Evolutionary conservation across 2,329 filamentous ascomycete genomes (phyloP), one percentile per base, ranked within the genome.

Genomic region (Talaromyces sp.): DNA sequence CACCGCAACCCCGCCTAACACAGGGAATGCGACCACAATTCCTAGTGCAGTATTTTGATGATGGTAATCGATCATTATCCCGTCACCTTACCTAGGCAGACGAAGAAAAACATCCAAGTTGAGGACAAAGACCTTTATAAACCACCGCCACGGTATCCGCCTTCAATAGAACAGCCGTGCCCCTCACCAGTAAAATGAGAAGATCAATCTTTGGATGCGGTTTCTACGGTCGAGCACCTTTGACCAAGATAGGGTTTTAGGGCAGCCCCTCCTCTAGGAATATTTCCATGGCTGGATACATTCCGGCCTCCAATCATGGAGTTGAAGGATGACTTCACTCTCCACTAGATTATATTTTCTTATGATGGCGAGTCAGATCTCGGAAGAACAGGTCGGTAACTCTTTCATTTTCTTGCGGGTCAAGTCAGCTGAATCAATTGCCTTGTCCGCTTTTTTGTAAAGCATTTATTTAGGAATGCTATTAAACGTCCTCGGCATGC

Each of bases 31-130:
- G 30, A 65, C 52, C 8, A 65, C 50, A 13, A 69, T 39, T 4
- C 57, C 65, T 29, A 69, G 52, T 10, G 63, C 65, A 2, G 35
- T 41, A 16, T 57, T 57, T 44, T 69, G 66, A 5, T 61, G 54
- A 50, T 54, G 52, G 37, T 62, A 54, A 39, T 68, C 60, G 49
- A 63, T 36, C 52, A 64, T 63, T 30, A n/a, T 35, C 9, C 13
- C 24, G 45, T 55, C 20, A n/a, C 36, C 20, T 17, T 22, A 47
- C 4, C 19, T 27, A 13, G 14, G 6, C 20, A 46, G 16, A 20
- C 41, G 17, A 22, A 27, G 14, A 29, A 42, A 42, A 41, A 4
- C 17, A 24, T 11, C n/a, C 27, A 41, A 14, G 3, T n/a, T 32
- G 11, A 29, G 19, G 16, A 7, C 10, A 11, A 29, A 14, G 19